Percentiles rank a stretch among this genome's conserved stretches.
These are phyloP conservation scores for Tagetes patula DNA, from an alignment of 129 eudicot species.

Conservation along the genomic window DNA sequence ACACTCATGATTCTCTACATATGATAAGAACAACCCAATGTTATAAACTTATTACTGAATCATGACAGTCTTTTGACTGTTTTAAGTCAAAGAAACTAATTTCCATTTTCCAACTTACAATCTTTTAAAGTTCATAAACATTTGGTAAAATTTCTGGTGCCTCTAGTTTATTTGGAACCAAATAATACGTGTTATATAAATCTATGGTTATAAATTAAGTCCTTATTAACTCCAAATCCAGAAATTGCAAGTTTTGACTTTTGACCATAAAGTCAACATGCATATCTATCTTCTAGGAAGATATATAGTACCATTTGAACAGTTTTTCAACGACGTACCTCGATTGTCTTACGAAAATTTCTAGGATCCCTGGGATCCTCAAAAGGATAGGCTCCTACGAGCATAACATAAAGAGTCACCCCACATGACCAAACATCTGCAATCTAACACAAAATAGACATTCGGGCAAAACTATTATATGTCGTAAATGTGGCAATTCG, in stretches of 20 bases:
- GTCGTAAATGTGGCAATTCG: neutral
- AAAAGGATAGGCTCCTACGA: conserved; percentile 69
- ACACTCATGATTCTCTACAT: conserved; percentile 69
- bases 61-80: conserved; percentile 1
- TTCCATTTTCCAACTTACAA: neutral
- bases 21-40: conserved; percentile 4
- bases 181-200: neutral
- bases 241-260: conserved; percentile 21
- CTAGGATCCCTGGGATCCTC: conserved; percentile 71
- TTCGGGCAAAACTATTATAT: conserved; percentile 5
- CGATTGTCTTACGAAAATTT: conserved; percentile 61
- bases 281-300: neutral
- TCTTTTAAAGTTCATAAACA: neutral
- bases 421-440: conserved; percentile 86
- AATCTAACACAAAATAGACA: conserved; percentile 37
- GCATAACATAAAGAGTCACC: conserved; percentile 68
- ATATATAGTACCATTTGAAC: neutral
- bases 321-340: conserved; percentile 27
- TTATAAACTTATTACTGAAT: conserved; percentile 12
- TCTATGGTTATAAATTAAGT: neutral
- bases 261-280: conserved; percentile 19
- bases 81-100: conserved; percentile 15
- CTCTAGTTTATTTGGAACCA: neutral
- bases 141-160: neutral
- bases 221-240: neutral